These are phyloP conservation scores for baker's yeast (Saccharomyces cerevisiae) DNA, from an alignment of 805 yeast genomes.

Conservation along the genomic window DNA sequence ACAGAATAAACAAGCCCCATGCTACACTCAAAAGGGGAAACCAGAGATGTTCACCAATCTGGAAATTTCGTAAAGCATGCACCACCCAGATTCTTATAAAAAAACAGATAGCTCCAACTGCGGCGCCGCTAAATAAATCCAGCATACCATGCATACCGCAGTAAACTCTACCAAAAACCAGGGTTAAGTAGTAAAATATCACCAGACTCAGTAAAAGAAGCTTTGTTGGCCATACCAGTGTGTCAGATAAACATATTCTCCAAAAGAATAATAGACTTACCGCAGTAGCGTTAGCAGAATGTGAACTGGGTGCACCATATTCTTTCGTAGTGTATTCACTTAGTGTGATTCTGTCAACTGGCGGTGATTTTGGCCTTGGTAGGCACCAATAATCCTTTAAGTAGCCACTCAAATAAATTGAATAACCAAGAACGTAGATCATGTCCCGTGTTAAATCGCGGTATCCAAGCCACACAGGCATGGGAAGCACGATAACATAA, in stretches of 20 bases:
- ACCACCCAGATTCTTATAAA: slow-evolving; percentile 32
- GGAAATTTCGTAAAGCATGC: slow-evolving; percentile 35
- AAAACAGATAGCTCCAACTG: slow-evolving; percentile 52
- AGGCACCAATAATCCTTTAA: slow-evolving; percentile 81
- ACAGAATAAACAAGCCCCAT: slow-evolving; percentile 44
- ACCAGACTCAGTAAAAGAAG: slow-evolving; percentile 15
- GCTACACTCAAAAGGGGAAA: slow-evolving; percentile 35
- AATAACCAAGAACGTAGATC: slow-evolving; percentile 56
- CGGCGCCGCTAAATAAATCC: slow-evolving; percentile 60
- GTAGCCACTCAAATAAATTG: slow-evolving; percentile 60
- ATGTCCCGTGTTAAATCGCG: slow-evolving; percentile 51
- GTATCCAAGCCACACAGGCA: slow-evolving; percentile 78
- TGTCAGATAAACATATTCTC: slow-evolving; percentile 10
- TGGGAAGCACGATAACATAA: slow-evolving; percentile 80
- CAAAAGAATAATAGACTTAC: slow-evolving; percentile 49
- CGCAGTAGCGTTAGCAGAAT: slow-evolving; percentile 86
- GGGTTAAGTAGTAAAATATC: slow-evolving; percentile 48
- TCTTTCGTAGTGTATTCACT: slow-evolving; percentile 84
- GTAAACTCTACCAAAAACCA: slow-evolving; percentile 76
- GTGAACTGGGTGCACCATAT: slow-evolving; percentile 92
- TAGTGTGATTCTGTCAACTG: slow-evolving; percentile 80
- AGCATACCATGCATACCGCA: slow-evolving; percentile 97
- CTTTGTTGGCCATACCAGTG: slow-evolving; percentile 1
- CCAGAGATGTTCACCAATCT: slow-evolving; percentile 21
- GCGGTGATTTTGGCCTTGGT: slow-evolving; percentile 91